These are phyloP conservation scores for Suillus plorans DNA, from an alignment of 768 basidiomycete genomes.

Conservation along the genomic window DNA sequence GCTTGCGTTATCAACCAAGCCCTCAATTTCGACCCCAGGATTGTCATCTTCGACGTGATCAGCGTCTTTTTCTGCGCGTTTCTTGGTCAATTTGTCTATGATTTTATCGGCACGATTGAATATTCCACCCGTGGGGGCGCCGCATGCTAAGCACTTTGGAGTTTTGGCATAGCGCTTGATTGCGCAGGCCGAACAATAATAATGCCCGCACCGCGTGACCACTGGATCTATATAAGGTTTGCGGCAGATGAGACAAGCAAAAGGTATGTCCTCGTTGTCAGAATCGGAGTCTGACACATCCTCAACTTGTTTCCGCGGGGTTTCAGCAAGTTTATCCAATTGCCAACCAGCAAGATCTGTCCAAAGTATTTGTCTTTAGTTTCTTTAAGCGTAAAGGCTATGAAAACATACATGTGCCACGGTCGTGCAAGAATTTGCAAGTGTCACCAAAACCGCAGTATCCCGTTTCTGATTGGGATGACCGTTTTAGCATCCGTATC, in stretches of 20 bases:
- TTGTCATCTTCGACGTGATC: slow-evolving; percentile 43
- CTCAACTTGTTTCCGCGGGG: slow-evolving; percentile 57
- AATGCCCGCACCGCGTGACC: slow-evolving; percentile 95
- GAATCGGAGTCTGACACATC: slow-evolving; percentile 68
- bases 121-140: slow-evolving; percentile 89
- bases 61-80: slow-evolving; percentile 53
- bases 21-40: slow-evolving; percentile 68
- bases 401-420: slow-evolving; percentile 78
- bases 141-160: slow-evolving; percentile 94
- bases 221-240: slow-evolving; percentile 94
- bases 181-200: slow-evolving; percentile 93
- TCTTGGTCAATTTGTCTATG: slow-evolving; percentile 81
- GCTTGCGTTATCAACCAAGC: slow-evolving; percentile 35
- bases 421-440: slow-evolving; percentile 98
- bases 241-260: slow-evolving; percentile 97
- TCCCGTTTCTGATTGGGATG: slow-evolving; percentile 73
- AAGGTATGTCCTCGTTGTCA: slow-evolving; percentile 88
- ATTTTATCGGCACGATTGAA: slow-evolving; percentile 96
- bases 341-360: slow-evolving; percentile 98
- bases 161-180: slow-evolving; percentile 94
- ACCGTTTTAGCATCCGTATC: slow-evolving; percentile 9
- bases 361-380: slow-evolving; percentile 13
- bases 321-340: slow-evolving; percentile 88
- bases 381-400: slow-evolving; percentile 5
- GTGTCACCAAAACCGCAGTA: slow-evolving; percentile 99